phyloP scores from a whole-genome alignment of 192 early-diverging fungal species.

The Mortierella antarctica region DNA sequence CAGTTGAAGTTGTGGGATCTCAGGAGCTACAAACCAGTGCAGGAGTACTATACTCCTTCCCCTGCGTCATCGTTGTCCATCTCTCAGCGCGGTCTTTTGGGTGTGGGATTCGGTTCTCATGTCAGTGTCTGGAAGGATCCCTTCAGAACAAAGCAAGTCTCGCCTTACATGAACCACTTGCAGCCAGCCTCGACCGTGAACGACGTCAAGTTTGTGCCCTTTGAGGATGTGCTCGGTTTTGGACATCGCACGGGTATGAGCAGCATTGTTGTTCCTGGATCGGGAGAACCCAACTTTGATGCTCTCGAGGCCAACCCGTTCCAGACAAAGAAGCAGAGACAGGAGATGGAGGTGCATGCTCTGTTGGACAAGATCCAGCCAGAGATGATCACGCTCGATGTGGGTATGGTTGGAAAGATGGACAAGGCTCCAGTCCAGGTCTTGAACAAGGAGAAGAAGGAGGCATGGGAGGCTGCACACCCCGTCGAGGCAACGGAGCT shows the following conservation, averaged over 20 bases:
- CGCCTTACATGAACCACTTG: constrained; percentile 91
- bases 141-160: constrained; percentile 74
- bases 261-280: constrained; percentile 85
- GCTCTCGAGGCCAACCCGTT: constrained; percentile 91
- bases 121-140: constrained; percentile 93
- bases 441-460: constrained; percentile 64
- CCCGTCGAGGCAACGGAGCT: constrained; percentile 63
- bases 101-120: constrained; percentile 83
- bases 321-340: constrained; percentile 89
- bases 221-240: constrained; percentile 93
- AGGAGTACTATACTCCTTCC: constrained; percentile 82
- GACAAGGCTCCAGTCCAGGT: constrained; percentile 75
- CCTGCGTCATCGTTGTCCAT: constrained; percentile 86
- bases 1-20: constrained; percentile 95
- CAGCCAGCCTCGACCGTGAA: constrained; percentile 63
- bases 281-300: constrained; percentile 99
- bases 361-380: constrained; percentile 95
- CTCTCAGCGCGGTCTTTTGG: constrained; percentile 86
- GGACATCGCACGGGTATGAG: constrained; percentile 84
- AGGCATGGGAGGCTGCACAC: constrained; percentile 66
- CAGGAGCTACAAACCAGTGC: constrained; percentile 80
- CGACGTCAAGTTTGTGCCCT: constrained; percentile 86
- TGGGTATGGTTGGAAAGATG: constrained; percentile 81
- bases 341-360: constrained; percentile 87
- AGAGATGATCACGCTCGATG: constrained; percentile 91